These are phyloP conservation scores for Umbellularia californica DNA, from an alignment of 164 flowering plant species.

Conservation along the genomic window DNA sequence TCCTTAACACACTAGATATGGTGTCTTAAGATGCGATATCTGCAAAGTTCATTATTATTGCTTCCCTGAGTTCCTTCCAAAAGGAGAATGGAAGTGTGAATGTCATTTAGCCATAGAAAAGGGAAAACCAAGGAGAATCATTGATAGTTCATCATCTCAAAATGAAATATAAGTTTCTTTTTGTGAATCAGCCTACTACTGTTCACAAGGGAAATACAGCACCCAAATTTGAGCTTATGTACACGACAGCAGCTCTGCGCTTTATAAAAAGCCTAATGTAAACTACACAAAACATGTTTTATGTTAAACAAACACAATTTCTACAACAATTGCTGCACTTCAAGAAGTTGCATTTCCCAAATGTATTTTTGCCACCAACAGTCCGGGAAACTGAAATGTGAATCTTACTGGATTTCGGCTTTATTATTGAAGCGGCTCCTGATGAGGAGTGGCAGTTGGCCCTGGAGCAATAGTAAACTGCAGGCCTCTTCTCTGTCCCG, in stretches of 20 bases:
- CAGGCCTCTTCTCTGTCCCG: slow-evolving; percentile 67
- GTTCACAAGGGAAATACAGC: neutral
- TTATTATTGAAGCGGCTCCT: slow-evolving; percentile 36
- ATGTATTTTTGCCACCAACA: neutral
- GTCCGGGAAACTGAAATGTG: neutral
- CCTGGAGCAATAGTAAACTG: slow-evolving; percentile 59
- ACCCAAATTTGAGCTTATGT: neutral
- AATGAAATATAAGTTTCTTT: no score
- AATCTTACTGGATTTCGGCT: neutral
- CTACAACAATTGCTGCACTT: slow-evolving; percentile 5
- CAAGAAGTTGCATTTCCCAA: slow-evolving; percentile 1
- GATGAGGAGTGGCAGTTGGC: slow-evolving; percentile 26
- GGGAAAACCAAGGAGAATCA: no score
- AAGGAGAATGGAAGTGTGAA: no score
- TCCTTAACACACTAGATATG: no score
- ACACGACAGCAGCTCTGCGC: neutral
- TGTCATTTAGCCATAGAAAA: no score
- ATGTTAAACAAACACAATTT: neutral
- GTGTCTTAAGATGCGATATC: no score
- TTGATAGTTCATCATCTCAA: no score
- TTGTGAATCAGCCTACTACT: no score
- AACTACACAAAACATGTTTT: neutral
- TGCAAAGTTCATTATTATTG: no score
- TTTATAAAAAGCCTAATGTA: neutral
- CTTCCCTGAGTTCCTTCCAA: no score